These are phyloP conservation scores for Heliamphora exappendiculata DNA, from an alignment of 148 eudicot species.

Conservation along the genomic window DNA sequence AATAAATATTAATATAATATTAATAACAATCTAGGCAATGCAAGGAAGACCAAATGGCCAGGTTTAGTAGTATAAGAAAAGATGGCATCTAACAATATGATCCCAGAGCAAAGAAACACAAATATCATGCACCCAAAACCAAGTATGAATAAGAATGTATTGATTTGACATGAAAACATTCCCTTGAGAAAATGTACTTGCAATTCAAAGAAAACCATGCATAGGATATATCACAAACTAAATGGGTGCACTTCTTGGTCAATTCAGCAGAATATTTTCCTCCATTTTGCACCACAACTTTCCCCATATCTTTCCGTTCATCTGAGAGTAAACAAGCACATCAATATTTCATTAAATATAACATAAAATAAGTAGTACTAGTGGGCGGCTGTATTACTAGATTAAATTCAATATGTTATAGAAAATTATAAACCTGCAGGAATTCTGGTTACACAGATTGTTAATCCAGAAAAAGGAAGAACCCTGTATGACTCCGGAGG, in stretches of 20 bases:
- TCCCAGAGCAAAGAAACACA: neutral
- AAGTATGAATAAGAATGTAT: neutral
- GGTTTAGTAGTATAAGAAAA: no score
- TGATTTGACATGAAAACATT: slow-evolving; percentile 1
- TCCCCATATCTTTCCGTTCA: slow-evolving; percentile 87
- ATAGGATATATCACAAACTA: slow-evolving; percentile 93
- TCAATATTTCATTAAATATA: neutral
- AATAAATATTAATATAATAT: neutral
- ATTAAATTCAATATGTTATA: neutral
- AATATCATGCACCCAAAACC: neutral
- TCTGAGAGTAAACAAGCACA: slow-evolving; percentile 29
- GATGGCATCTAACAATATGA: neutral
- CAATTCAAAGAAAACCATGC: neutral
- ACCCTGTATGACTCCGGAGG: slow-evolving; percentile 76
- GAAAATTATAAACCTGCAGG: slow-evolving; percentile 57
- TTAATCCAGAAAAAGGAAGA: slow-evolving; percentile 83
- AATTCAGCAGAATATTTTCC: slow-evolving; percentile 97
- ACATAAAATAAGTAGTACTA: neutral
- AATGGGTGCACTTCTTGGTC: slow-evolving; percentile 80
- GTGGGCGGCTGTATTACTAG: neutral
- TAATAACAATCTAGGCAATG: neutral
- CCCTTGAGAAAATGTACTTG: neutral
- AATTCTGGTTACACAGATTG: slow-evolving; percentile 68
- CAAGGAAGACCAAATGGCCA: neutral
- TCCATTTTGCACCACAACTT: slow-evolving; percentile 72